Base-by-base conservation (phyloP, 768 basidiomycete species). In the Mycena amicta region DNA sequence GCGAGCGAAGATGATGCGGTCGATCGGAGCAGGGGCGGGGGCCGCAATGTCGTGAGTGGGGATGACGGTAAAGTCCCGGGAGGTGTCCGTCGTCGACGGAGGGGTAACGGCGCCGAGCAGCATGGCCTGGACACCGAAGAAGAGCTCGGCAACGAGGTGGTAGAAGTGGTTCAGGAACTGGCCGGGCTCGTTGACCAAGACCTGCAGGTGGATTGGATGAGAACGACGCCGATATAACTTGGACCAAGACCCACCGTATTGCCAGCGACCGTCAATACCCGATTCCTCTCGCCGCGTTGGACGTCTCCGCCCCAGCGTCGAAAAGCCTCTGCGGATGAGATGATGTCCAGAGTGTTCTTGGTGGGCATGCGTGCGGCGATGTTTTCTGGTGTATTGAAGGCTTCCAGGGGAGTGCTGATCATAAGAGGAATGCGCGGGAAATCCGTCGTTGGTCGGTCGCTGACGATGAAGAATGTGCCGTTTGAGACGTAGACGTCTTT, bases 81-180 rank as follows among this genome's bases (percentile, higher is more conserved):
- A 50, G 39, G 68, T 57, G 53, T 67, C 62, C 20, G 55, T 30
- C 28, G 59, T n/a, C n/a, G n/a, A 50, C n/a, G 61, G 62, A 25
- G 31, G 46, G 27, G 61, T 56, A 57, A 69, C 80, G 5, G 85
- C 78, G 29, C 86, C 86, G 39, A 77, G 74, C 86, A 86, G 90
- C 65, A 90, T 81, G 2, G 89, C 81, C 82, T 89, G 90, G 4
- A 81, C 73, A 31, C 91, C 92, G 27, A 92, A 74, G 55, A 91
- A 74, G 50, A 91, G 83, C 68, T 94, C 92, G 0, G 88, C 92
- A 30, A 87, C 88, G 61, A 92, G 87, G 71, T 93, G 92, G 72
- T 93, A 93, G 70, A 93, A 93, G 69, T 93, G 92, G 47, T 77
- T 74, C 22, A 93, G 79, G 79, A 93, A 89, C 66, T 92, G 89